These are phyloP conservation scores for Oryza rufipogon DNA, from an alignment of 176 grass and related monocot genomes.

Conservation along the genomic window DNA sequence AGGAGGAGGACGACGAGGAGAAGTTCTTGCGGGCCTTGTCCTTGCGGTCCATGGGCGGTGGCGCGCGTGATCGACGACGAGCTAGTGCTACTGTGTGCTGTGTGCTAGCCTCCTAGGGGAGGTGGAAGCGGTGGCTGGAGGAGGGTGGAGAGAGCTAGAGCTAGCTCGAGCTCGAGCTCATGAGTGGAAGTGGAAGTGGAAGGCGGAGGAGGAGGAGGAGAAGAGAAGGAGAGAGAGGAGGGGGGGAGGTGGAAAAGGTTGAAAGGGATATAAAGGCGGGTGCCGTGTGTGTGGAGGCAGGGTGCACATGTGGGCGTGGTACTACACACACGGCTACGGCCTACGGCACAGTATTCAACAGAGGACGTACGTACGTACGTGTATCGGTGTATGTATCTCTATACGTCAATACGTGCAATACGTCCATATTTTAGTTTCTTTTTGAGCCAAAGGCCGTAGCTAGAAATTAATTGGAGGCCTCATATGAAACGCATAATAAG, in stretches of 20 bases:
- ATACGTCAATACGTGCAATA: background rate
- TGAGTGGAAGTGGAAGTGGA: constrained; percentile 29
- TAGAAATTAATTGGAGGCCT: too few relatives aligned
- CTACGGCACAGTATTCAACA: constrained; percentile 6
- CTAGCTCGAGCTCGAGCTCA: constrained; percentile 32
- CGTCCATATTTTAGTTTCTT: too few relatives aligned
- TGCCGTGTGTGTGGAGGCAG: constrained; percentile 55
- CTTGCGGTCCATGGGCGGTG: constrained; percentile 49
- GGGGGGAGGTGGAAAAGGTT: constrained; percentile 6
- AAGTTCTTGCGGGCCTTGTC: constrained; percentile 32
- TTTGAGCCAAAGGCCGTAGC: too few relatives aligned
- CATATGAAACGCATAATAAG: too few relatives aligned
- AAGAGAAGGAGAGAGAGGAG: background rate
- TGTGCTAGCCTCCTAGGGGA: background rate
- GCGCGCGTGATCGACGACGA: background rate
- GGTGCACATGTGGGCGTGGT: constrained; percentile 33
- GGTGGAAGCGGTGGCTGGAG: background rate
- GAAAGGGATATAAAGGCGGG: constrained; percentile 69
- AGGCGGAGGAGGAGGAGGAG: constrained; percentile 2
- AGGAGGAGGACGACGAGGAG: background rate
- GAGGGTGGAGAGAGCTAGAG: background rate
- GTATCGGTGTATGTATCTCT: background rate
- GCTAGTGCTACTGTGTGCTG: background rate
- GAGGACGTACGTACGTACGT: background rate
- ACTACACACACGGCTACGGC: background rate